phyloP scores from a whole-genome alignment of 495 filamentous ascomycete genomes.

The Penicillium egyptiacum region DNA sequence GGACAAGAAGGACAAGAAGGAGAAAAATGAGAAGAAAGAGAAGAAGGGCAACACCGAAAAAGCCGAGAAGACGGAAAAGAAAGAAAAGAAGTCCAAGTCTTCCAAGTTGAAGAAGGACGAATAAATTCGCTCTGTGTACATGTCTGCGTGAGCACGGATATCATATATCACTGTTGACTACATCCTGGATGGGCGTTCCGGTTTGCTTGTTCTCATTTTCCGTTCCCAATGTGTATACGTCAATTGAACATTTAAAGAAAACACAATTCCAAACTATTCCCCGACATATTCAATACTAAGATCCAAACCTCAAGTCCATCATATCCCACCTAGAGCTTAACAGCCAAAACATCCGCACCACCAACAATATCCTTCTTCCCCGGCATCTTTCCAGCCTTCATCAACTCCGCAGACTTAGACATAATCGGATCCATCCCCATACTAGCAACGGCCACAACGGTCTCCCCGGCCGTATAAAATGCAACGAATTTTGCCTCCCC shows the following conservation, averaged over 20 bases:
- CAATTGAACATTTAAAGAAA: conserved; percentile 14
- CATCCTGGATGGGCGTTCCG: conserved; percentile 33
- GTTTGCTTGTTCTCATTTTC: conserved; percentile 15
- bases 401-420: conserved; percentile 78
- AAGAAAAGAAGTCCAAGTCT: conserved; percentile 21
- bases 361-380: conserved; percentile 70
- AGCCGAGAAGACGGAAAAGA: conserved; percentile 23
- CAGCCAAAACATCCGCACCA: conserved; percentile 70
- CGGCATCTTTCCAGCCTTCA: conserved; percentile 80
- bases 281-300: not conserved
- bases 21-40: conserved; percentile 20
- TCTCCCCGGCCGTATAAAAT: conserved; percentile 84
- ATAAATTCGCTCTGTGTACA: conserved; percentile 15
- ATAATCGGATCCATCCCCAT: conserved; percentile 91
- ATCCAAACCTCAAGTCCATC: conserved; percentile 14
- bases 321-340: conserved; percentile 40
- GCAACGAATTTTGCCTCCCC: conserved; percentile 84
- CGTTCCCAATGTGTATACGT: conserved; percentile 28
- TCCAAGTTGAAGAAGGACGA: conserved; percentile 25
- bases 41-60: conserved; percentile 20
- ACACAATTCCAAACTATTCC: conserved; percentile 10
- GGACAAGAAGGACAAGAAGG: conserved; percentile 25
- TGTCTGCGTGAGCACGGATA: conserved; percentile 9
- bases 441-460: conserved; percentile 85
- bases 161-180: conserved; percentile 15